A percentile compares a stretch with the other conserved stretches of the same genome.
Evolutionary conservation across 495 filamentous ascomycete genomes (phyloP).

Genomic region (Cetradonia linearis): DNA sequence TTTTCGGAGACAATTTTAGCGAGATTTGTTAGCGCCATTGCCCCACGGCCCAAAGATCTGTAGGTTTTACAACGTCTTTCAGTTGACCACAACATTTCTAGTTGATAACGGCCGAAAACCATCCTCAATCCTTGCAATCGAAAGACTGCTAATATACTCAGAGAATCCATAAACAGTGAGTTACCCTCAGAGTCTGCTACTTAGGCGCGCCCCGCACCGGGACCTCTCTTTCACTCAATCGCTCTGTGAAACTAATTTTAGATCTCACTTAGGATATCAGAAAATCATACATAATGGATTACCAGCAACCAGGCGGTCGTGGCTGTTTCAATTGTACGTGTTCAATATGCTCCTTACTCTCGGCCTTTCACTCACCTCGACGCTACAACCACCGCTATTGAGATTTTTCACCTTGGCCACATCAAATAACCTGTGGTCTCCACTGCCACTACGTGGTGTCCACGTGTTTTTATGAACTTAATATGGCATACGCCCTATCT

Average conservation of each 20-base stretch:
- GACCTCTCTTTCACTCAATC: not conserved
- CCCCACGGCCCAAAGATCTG: conserved; percentile 13
- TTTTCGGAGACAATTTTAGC: conserved; percentile 7
- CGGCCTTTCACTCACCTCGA: not conserved
- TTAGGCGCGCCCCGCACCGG: not conserved
- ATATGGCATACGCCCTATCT: too few species aligned
- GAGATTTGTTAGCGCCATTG: conserved; percentile 14
- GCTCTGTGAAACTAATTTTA: not conserved
- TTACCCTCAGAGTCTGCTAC: not conserved
- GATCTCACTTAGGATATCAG: not conserved
- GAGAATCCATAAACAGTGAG: not conserved
- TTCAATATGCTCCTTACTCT: not conserved
- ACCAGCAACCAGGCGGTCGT: conserved; percentile 43
- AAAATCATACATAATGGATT: conserved; percentile 36
- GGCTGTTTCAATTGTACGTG: conserved; percentile 77
- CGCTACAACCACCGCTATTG: conserved; percentile 14
- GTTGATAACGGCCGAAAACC: not conserved
- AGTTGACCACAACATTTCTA: not conserved
- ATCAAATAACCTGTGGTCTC: not conserved
- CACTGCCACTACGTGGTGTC: not conserved
- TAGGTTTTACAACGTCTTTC: not conserved
- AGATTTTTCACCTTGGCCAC: not conserved
- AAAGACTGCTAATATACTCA: not conserved
- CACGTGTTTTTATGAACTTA: not conserved
- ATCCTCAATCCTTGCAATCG: not conserved